These are phyloP conservation scores for Xylariaceae sp. DNA, from an alignment of 2,329 filamentous ascomycete genomes.

Conservation along the genomic window DNA sequence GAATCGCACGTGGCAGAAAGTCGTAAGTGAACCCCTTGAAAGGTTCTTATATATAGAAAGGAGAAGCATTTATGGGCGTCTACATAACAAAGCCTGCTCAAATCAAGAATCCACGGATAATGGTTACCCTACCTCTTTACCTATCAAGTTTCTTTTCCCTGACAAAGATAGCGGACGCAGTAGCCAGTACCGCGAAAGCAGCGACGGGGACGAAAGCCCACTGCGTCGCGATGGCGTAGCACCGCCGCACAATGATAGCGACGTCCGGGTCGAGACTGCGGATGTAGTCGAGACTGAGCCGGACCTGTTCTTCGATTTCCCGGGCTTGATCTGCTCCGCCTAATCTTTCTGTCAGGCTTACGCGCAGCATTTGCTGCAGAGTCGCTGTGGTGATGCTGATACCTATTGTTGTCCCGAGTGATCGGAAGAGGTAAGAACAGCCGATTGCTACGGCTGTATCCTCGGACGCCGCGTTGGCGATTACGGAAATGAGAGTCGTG, in stretches of 20 bases:
- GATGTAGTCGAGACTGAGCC: slow-evolving; percentile 66
- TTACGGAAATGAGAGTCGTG: slow-evolving; percentile 63
- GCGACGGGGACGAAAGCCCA: slow-evolving; percentile 38
- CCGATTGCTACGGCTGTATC: slow-evolving; percentile 73
- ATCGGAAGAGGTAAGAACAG: slow-evolving; percentile 75
- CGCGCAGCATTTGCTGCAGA: slow-evolving; percentile 62
- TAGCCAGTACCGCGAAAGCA: slow-evolving; percentile 34
- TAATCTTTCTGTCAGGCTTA: slow-evolving; percentile 48
- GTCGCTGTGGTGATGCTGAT: slow-evolving; percentile 66
- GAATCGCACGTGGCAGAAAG: too few relatives aligned
- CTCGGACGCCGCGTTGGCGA: slow-evolving; percentile 60
- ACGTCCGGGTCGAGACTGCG: slow-evolving; percentile 55
- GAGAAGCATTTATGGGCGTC: too few relatives aligned
- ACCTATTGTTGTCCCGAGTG: slow-evolving; percentile 69
- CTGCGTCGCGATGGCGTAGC: slow-evolving; percentile 52
- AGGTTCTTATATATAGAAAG: too few relatives aligned
- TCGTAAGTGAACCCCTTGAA: too few relatives aligned
- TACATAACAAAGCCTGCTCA: too few relatives aligned
- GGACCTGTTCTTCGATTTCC: slow-evolving; percentile 62
- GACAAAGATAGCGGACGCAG: slow-evolving; percentile 45
- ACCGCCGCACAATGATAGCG: slow-evolving; percentile 54
- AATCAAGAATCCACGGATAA: background rate
- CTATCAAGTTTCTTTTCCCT: slow-evolving; percentile 49
- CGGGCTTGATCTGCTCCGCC: slow-evolving; percentile 51
- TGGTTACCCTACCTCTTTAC: background rate